Percentiles rank a stretch among this genome's conserved stretches.
phyloP scores from a whole-genome alignment of 495 filamentous ascomycete species.

The Lepraria neglecta region DNA sequence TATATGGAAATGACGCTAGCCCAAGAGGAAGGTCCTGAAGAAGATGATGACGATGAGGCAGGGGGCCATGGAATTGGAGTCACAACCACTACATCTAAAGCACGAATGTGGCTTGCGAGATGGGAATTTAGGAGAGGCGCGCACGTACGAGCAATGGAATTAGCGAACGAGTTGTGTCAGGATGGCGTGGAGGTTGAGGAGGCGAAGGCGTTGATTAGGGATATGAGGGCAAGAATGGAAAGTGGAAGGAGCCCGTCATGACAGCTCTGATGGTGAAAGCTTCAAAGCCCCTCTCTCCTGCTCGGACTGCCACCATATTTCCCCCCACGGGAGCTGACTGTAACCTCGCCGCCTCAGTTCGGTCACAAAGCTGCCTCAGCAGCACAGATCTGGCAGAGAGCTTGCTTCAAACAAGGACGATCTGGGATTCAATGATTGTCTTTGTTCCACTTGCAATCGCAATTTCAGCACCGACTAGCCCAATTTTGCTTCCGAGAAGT shows the following conservation, averaged over 20 bases:
- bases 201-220: slow-evolving; percentile 88
- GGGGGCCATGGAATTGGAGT: slow-evolving; percentile 62
- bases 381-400: too few relatives aligned
- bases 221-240: slow-evolving; percentile 77
- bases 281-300: too few relatives aligned
- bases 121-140: slow-evolving; percentile 70
- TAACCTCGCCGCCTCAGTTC: too few relatives aligned
- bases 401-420: too few relatives aligned
- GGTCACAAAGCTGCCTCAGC: too few relatives aligned
- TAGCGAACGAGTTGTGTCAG: slow-evolving; percentile 86
- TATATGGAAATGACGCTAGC: slow-evolving; percentile 95
- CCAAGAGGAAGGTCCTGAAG: slow-evolving; percentile 56
- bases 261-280: not conserved
- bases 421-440: too few relatives aligned
- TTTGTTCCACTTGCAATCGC: too few relatives aligned
- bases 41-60: slow-evolving; percentile 45
- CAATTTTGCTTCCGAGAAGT: too few relatives aligned
- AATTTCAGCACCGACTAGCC: too few relatives aligned
- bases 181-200: slow-evolving; percentile 98
- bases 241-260: slow-evolving; percentile 24
- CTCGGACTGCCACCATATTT: too few relatives aligned
- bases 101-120: slow-evolving; percentile 87
- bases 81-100: slow-evolving; percentile 82
- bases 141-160: slow-evolving; percentile 65
- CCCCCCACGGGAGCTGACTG: too few relatives aligned